Evolutionary conservation across 2,329 filamentous ascomycete genomes (phyloP).

Genomic region (Penicillium oxalicum): DNA sequence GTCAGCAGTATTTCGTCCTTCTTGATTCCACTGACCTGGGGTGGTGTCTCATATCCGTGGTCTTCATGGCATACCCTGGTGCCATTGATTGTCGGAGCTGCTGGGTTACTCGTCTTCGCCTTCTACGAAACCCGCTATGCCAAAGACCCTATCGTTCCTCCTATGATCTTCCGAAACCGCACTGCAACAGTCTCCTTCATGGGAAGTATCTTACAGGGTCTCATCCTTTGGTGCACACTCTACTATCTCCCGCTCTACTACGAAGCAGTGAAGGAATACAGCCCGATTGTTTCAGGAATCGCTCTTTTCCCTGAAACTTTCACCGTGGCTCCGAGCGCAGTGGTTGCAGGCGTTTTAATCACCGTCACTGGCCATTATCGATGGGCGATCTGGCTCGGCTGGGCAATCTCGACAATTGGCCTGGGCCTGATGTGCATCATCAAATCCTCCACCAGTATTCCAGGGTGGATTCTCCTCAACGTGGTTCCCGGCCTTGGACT

Average conservation of each 20-base stretch:
- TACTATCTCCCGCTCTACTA: conserved; percentile 50
- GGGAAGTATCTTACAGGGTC: conserved; percentile 53
- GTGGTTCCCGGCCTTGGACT: conserved; percentile 55
- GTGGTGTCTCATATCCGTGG: conserved; percentile 62
- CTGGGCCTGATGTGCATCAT: conserved; percentile 44
- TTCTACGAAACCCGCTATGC: conserved; percentile 51
- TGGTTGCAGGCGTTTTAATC: conserved; percentile 45
- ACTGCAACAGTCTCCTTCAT: conserved; percentile 46
- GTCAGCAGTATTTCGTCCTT: conserved; percentile 54
- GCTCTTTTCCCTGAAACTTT: conserved; percentile 56
- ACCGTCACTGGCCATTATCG: conserved; percentile 55
- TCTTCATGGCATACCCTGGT: conserved; percentile 56
- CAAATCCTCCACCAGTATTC: conserved; percentile 43
- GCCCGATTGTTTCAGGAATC: conserved; percentile 50
- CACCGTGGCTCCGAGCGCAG: conserved; percentile 57
- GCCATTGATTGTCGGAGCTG: conserved; percentile 52
- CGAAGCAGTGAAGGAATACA: conserved; percentile 47
- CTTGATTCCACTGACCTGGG: conserved; percentile 59
- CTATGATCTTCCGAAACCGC: conserved; percentile 43
- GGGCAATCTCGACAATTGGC: conserved; percentile 54
- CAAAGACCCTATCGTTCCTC: conserved; percentile 46
- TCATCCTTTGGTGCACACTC: conserved; percentile 44
- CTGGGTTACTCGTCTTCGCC: conserved; percentile 48
- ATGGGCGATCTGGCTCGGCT: conserved; percentile 57
- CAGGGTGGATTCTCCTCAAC: conserved; percentile 56